Conservation (phyloP, 129 eudicot species). For the Chrysanthemum seticuspe region DNA sequence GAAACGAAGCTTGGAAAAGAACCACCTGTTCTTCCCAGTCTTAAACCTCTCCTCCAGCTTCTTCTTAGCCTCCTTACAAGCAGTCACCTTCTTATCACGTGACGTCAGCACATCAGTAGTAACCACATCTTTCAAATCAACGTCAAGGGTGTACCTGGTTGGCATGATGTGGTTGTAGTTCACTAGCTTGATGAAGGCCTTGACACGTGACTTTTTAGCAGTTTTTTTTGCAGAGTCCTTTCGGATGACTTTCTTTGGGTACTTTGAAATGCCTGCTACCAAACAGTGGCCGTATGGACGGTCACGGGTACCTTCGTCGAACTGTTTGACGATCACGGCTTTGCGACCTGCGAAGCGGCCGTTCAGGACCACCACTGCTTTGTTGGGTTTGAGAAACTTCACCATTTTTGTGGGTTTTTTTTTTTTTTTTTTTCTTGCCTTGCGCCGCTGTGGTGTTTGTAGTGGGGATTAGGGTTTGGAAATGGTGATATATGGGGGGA, state of each 20-base stretch:
- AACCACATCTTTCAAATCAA: conserved; percentile 38
- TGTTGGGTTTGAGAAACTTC: conserved; percentile 41
- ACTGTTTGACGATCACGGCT: conserved; percentile 32
- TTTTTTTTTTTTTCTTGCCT: not conserved
- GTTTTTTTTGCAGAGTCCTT: conserved; percentile 39
- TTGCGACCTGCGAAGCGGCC: conserved; percentile 40
- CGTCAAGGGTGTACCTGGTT: conserved; percentile 40
- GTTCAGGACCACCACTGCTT: conserved; percentile 35
- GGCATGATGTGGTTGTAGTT: conserved; percentile 44
- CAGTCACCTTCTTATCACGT: conserved; percentile 38
- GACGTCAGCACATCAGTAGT: conserved; percentile 28
- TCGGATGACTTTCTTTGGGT: conserved; percentile 39
- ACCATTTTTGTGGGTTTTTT: conserved; percentile 19
- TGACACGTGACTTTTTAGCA: conserved; percentile 39
- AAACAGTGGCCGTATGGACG: conserved; percentile 42
- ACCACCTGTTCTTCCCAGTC: conserved; percentile 42
- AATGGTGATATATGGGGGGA: too few species aligned
- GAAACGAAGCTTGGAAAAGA: conserved; percentile 38
- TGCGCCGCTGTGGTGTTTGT: too few species aligned
- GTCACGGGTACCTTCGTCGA: conserved; percentile 38
- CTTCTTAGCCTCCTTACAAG: conserved; percentile 32
- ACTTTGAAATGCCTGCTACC: conserved; percentile 34
- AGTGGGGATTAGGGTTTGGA: too few species aligned
- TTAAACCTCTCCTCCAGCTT: conserved; percentile 37
- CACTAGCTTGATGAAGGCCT: conserved; percentile 41